Base-by-base conservation (phyloP, 768 basidiomycete genomes). In the Gyrodon lividus region DNA sequence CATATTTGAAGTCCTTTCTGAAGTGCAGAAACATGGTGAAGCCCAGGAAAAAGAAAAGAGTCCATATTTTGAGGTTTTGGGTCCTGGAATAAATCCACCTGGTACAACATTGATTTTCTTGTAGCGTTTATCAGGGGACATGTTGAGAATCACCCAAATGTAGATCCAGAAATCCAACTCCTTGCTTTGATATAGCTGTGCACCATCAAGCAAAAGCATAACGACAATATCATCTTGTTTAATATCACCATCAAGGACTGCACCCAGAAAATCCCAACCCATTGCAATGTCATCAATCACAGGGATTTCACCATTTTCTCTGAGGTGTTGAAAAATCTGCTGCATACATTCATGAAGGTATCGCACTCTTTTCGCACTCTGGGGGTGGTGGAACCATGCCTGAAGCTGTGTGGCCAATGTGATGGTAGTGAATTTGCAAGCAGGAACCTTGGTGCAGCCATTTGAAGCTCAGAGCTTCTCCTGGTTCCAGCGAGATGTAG, bases 401-500 rank as follows among this genome's bases (percentile, higher is more conserved):
- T 77, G 75, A 0, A 79, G 41, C 53, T 75, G 72, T 16, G 74
- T 73, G 13, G 30, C 12, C 0, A 63, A 9, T 5, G 59, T 59
- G 10, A 58, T 51, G 8, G 56, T 64, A 17, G 43, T 28, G 14
- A 60, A 58, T 13, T 43, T 26, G 14, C n/a, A n/a, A n/a, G n/a
- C n/a, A n/a, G n/a, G n/a, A n/a, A n/a, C n/a, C n/a, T n/a, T n/a
- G n/a, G n/a, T n/a, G n/a, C n/a, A n/a, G n/a, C n/a, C n/a, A n/a
- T n/a, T n/a, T n/a, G n/a, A n/a, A n/a, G n/a, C n/a, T n/a, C n/a
- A n/a, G n/a, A n/a, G n/a, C n/a, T n/a, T n/a, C n/a, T n/a, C n/a
- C n/a, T n/a, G n/a, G n/a, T 54, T 33, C 9, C 46, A 54, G 9
- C 1, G 34, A 38, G 2, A 62, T 65, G 57, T 73, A 60, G 64